phyloP scores from a whole-genome alignment of 352 stramenopile species.

The Pythium pyrilobum region DNA sequence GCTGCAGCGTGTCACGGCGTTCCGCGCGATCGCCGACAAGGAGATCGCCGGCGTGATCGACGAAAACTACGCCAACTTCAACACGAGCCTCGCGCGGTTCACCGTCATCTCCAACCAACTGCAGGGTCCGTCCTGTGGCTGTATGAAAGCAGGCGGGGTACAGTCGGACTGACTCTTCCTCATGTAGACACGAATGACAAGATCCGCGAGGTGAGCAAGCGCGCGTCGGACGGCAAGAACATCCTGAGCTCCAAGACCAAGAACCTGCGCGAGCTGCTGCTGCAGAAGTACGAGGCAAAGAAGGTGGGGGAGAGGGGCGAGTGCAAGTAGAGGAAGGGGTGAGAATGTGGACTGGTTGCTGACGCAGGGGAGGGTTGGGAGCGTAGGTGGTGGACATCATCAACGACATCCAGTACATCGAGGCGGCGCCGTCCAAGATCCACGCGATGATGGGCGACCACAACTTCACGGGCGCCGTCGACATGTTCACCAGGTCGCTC shows the following conservation, averaged over 20 bases:
- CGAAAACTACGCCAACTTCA: conserved; percentile 82
- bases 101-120: conserved; percentile 71
- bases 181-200: conserved; percentile 58
- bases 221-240: conserved; percentile 66
- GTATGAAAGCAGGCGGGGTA: background rate
- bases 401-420: conserved; percentile 80
- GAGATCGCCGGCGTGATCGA: conserved; percentile 83
- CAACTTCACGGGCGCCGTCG: conserved; percentile 57
- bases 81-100: conserved; percentile 78
- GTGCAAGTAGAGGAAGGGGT: too few species aligned
- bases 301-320: conserved; percentile 31
- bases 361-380: too few species aligned
- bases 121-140: conserved; percentile 33
- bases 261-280: conserved; percentile 68
- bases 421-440: conserved; percentile 65
- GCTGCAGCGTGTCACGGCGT: conserved; percentile 50
- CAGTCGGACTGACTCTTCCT: background rate
- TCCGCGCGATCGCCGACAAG: conserved; percentile 57
- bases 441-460: conserved; percentile 41
- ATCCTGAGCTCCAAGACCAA: conserved; percentile 84
- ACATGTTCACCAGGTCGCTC: conserved; percentile 70
- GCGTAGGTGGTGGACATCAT: conserved; percentile 77
- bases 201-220: conserved; percentile 61
- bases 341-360: too few species aligned
- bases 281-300: conserved; percentile 80